Conservation (phyloP, 2,329 filamentous ascomycete species). For the Plectosphaerella plurivora region DNA sequence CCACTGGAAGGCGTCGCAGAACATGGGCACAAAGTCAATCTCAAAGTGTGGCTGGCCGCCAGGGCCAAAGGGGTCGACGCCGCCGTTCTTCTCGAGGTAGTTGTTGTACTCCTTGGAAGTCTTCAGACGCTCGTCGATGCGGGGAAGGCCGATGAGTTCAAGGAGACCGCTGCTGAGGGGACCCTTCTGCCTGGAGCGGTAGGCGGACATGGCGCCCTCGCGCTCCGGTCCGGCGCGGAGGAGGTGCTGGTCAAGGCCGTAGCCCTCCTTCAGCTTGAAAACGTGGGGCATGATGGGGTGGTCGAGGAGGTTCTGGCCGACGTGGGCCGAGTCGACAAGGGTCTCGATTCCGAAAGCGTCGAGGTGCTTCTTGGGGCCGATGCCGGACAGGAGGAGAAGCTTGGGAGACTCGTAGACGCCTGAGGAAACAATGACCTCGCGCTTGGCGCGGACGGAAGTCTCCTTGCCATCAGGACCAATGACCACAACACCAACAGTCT, state of each 20-base stretch:
- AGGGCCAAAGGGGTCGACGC: constrained; percentile 49
- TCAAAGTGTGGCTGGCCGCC: constrained; percentile 57
- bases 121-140: constrained; percentile 50
- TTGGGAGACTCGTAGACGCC: constrained; percentile 62
- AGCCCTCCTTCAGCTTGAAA: constrained; percentile 37
- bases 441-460: constrained; percentile 38
- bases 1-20: constrained; percentile 44
- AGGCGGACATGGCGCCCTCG: constrained; percentile 26
- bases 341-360: constrained; percentile 47
- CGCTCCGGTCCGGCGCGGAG: constrained; percentile 30
- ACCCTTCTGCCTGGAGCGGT: constrained; percentile 31
- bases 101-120: constrained; percentile 40
- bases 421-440: constrained; percentile 42
- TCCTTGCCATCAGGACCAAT: constrained; percentile 30
- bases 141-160: constrained; percentile 51
- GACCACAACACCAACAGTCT: constrained; percentile 40
- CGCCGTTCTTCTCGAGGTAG: constrained; percentile 34
- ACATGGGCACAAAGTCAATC: constrained; percentile 58
- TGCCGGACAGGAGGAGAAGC: constrained; percentile 60
- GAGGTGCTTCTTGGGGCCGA: constrained; percentile 52
- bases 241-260: constrained; percentile 33
- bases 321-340: constrained; percentile 52
- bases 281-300: constrained; percentile 51
- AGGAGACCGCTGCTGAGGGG: constrained; percentile 35
- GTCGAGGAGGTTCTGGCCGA: constrained; percentile 62